Evolutionary conservation across 352 stramenopile genomes (phyloP), one percentile per base, ranked within the genome.

Genomic region (Lagenidium giganteum): DNA sequence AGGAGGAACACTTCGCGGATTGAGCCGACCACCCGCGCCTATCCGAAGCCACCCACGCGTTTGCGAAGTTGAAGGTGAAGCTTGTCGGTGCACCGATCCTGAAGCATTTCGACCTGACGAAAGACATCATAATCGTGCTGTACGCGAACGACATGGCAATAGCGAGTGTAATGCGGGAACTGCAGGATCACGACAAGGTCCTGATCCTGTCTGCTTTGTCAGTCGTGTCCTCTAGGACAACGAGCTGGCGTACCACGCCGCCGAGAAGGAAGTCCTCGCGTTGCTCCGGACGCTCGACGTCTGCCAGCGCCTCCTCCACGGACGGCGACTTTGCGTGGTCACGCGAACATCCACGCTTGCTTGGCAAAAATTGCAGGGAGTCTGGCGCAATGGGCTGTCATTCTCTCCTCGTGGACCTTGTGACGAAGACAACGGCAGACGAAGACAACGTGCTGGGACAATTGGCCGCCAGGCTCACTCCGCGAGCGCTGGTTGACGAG

Each of bases 61-160:
- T 67, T 22, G 23, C 64, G 8, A 4, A 62, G 13, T 31, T 67
- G 20, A 71, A 71, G n/a, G 18, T 39, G 3, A 43, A 47, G 14
- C 34, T 69, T 5, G 26, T 47, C 1, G 47, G 54, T 3, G 38
- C 54, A 6, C 54, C 45, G 2, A 2, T 62, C 6, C 23, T 64
- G 0, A 23, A 48, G 5, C 46, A 68, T 22, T 45, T 28, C 17
- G 45, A 61, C n/a, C 39, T 31, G 8, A 3, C 3, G 8, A 43
- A 49, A 5, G 43, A 51, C 23, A 64, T 47, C 16, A 30, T 49
- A 4, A 47, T 68, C 14, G 51, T 68, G 4, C 13, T 47, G 5
- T 52, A 67, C 25, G 39, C 54, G 0, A 61, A 52, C 25, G 30
- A 33, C 8, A 62, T 50, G 60, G 60, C 47, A 0, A 50, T 62